A percentile compares a stretch with the other conserved stretches of the same genome.
Conservation (phyloP, 352 stramenopile species). For the Phytopythium aichiense region DNA sequence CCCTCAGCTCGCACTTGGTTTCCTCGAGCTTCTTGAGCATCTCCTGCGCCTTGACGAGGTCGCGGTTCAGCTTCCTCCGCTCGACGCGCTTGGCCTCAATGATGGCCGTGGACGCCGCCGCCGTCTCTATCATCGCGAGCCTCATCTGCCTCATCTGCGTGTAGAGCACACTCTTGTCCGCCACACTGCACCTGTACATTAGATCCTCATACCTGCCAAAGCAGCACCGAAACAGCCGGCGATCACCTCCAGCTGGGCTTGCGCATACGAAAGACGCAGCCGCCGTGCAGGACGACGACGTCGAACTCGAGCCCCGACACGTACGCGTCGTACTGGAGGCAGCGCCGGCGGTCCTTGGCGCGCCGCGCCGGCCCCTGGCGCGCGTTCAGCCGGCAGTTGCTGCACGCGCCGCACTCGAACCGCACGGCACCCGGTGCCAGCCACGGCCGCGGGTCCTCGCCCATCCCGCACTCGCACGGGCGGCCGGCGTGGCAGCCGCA, state of each 20-base stretch:
- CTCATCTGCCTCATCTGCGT: slow-evolving; percentile 59
- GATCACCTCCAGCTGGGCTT: slow-evolving; percentile 57
- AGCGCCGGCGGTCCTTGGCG: slow-evolving; percentile 21
- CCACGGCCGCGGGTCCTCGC: neutral
- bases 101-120: slow-evolving; percentile 14
- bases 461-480: slow-evolving; percentile 62
- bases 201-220: neutral
- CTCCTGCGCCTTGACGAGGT: slow-evolving; percentile 42
- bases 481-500: slow-evolving; percentile 59
- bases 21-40: slow-evolving; percentile 33
- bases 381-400: slow-evolving; percentile 61
- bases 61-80: slow-evolving; percentile 44
- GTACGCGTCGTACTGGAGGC: slow-evolving; percentile 45
- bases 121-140: slow-evolving; percentile 35
- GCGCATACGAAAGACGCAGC: slow-evolving; percentile 47
- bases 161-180: slow-evolving; percentile 42
- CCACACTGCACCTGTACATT: slow-evolving; percentile 17
- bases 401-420: slow-evolving; percentile 44
- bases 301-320: slow-evolving; percentile 38
- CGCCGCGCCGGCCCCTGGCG: slow-evolving; percentile 12
- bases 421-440: slow-evolving; percentile 1
- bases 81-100: slow-evolving; percentile 38
- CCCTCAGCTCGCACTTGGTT: slow-evolving; percentile 23
- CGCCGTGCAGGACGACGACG: slow-evolving; percentile 24
- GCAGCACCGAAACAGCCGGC: neutral